Percentiles rank a stretch among this genome's conserved stretches.
phyloP scores from a whole-genome alignment of 164 flowering plant species.

The Magnolia officinalis region DNA sequence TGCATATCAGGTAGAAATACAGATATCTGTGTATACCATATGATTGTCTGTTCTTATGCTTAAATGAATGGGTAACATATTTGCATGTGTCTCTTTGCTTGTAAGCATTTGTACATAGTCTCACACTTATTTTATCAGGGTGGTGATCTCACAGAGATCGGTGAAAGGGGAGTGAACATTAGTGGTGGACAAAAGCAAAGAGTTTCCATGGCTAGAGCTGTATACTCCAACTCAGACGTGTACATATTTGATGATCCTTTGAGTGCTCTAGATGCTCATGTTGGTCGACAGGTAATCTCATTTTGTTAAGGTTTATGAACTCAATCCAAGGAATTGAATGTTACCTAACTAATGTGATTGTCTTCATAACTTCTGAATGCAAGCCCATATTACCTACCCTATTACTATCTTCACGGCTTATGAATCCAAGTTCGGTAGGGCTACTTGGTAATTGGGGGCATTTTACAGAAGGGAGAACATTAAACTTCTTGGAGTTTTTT shows the following conservation, averaged over 20 bases:
- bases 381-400: neutral
- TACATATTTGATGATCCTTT: conserved; percentile 96
- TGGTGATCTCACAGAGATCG: conserved; percentile 99
- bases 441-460: no score
- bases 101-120: neutral
- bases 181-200: conserved; percentile 99
- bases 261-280: conserved; percentile 99
- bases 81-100: neutral
- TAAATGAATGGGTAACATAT: neutral
- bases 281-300: conserved; percentile 73
- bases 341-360: neutral
- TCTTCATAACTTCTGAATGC: neutral
- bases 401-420: neutral
- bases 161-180: conserved; percentile 97
- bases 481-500: no score
- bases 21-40: no score
- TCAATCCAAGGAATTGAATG: neutral
- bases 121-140: conserved; percentile 44
- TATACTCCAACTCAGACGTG: conserved; percentile 88
- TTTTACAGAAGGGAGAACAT: no score
- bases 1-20: neutral
- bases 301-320: neutral
- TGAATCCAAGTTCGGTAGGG: neutral
- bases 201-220: conserved; percentile 98
- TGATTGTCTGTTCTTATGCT: neutral